phyloP scores from a whole-genome alignment of 2,329 filamentous ascomycete species.

The Phialocephala sp. region DNA sequence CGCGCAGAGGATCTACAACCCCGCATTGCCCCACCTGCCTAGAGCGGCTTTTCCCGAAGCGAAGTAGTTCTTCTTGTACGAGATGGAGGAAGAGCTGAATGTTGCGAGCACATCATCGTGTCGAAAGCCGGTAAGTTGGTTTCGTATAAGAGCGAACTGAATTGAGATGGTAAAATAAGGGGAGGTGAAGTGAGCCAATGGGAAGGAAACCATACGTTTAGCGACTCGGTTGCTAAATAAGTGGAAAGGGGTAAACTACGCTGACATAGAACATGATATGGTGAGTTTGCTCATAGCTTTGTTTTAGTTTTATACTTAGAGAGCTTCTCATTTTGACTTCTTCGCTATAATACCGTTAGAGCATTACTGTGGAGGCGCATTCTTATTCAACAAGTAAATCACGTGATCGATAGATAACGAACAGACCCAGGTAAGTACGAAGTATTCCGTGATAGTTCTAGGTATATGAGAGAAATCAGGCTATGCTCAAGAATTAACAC shows the following conservation, averaged over 20 bases:
- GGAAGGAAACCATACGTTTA: neutral
- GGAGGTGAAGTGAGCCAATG: neutral
- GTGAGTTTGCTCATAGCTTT: too few species aligned
- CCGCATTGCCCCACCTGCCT: slow-evolving; percentile 6
- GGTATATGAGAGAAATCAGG: too few species aligned
- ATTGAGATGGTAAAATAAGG: neutral
- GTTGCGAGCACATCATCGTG: neutral
- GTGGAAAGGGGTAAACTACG: neutral
- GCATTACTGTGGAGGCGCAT: too few species aligned
- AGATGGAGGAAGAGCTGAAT: neutral
- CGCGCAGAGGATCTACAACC: slow-evolving; percentile 1
- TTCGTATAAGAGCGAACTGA: neutral
- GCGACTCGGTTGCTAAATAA: neutral
- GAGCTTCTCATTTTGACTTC: too few species aligned
- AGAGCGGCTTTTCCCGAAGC: neutral
- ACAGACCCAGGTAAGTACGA: too few species aligned
- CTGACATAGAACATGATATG: neutral
- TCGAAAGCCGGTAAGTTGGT: neutral
- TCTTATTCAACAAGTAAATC: too few species aligned
- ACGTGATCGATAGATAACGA: too few species aligned
- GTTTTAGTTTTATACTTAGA: too few species aligned
- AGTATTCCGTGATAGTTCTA: too few species aligned
- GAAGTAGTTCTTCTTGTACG: neutral
- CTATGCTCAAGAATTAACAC: too few species aligned
- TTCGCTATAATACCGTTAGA: too few species aligned